Percentiles rank a stretch among this genome's conserved stretches.
Evolutionary conservation across 2,329 filamentous ascomycete species (phyloP).

Genomic region (Ophiocordyceps robertsii): DNA sequence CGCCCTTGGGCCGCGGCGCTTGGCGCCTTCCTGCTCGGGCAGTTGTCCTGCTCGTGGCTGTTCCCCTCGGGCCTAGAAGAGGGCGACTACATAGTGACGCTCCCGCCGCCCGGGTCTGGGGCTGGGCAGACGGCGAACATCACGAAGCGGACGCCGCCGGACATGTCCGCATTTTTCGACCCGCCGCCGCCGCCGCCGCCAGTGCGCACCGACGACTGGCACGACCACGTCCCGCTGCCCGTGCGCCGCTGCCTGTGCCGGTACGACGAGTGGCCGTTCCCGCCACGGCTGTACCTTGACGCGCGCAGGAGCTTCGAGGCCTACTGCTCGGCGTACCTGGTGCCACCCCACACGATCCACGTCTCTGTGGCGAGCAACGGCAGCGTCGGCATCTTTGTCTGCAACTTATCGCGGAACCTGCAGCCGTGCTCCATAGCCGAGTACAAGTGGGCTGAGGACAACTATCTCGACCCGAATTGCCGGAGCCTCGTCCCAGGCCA

Average conservation of each 20-base stretch:
- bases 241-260: neutral
- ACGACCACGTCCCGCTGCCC: neutral
- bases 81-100: neutral
- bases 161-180: neutral
- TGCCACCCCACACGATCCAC: neutral
- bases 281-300: neutral
- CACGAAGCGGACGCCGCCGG: too few species aligned
- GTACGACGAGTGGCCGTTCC: neutral
- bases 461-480: neutral
- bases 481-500: neutral
- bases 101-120: too few species aligned
- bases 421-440: constrained; percentile 1
- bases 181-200: neutral
- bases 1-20: too few species aligned
- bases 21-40: too few species aligned
- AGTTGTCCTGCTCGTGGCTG: neutral
- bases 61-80: constrained; percentile 1
- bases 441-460: neutral
- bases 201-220: too few species aligned
- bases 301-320: neutral
- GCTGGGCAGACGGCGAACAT: too few species aligned
- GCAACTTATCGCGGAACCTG: neutral
- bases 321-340: constrained; percentile 2
- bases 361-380: constrained; percentile 1
- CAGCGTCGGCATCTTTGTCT: neutral